These are phyloP conservation scores for Amniculicola lignicola DNA, from an alignment of 495 filamentous ascomycete genomes.

Conservation along the genomic window DNA sequence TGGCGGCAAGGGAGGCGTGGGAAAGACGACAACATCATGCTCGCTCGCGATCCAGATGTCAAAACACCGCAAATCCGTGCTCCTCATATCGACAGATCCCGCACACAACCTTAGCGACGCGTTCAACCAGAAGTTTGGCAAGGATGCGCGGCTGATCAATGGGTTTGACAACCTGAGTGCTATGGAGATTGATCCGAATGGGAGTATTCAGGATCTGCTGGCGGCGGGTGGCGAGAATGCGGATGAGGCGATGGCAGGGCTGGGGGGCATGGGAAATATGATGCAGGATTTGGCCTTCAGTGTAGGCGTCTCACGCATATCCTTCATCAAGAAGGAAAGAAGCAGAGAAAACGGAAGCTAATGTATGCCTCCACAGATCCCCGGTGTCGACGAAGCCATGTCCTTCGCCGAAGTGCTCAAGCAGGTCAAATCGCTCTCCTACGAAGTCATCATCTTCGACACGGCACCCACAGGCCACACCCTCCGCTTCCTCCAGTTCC, in stretches of 20 bases:
- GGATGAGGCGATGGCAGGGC: conserved; percentile 61
- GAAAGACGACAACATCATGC: conserved; percentile 98
- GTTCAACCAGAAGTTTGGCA: conserved; percentile 98
- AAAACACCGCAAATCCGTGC: conserved; percentile 87
- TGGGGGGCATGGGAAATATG: conserved; percentile 66
- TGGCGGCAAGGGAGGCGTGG: conserved; percentile 97
- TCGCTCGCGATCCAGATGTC: conserved; percentile 98
- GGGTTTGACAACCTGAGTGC: conserved; percentile 92
- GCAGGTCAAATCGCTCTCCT: conserved; percentile 98
- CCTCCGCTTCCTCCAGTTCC: conserved; percentile 97
- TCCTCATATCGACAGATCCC: conserved; percentile 97
- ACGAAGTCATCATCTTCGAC: conserved; percentile 98
- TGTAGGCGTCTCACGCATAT: conserved; percentile 49
- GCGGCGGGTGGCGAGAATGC: conserved; percentile 73
- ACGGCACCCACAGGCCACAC: conserved; percentile 99
- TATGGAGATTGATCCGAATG: conserved; percentile 99
- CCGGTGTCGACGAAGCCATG: conserved; percentile 98
- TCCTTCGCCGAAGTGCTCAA: conserved; percentile 98
- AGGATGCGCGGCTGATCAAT: conserved; percentile 89
- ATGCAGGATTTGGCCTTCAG: conserved; percentile 72
- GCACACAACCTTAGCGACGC: conserved; percentile 98
- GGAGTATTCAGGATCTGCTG: conserved; percentile 92
- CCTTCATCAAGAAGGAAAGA: background rate
- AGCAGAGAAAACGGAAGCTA: conserved; percentile 21
- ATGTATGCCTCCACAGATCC: conserved; percentile 62